Evolutionary conservation across 202 grass and related monocot species (phyloP), one percentile per base, ranked within the genome.

Genomic region (Saccharum hybrid): DNA sequence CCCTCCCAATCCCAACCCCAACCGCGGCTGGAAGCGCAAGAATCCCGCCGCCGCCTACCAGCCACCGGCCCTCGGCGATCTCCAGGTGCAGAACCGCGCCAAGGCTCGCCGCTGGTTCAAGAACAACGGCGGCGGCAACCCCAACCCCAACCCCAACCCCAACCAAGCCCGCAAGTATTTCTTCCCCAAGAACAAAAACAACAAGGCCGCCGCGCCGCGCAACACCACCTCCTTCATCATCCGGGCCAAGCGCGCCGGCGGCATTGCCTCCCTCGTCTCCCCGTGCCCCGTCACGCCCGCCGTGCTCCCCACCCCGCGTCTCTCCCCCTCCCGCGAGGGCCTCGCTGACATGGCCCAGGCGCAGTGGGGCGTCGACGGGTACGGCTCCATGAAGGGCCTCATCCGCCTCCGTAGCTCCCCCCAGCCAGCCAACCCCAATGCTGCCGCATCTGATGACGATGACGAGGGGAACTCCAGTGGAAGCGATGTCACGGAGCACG

Each of bases 191-290:
- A 78, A 81, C 86, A 73, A 52, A 28, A 73, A 73, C 45, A 73
- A 34, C 71, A 94, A 94, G 40, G 87, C 92, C 6, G 87, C 86
- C 19, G 95, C 95, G 42, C 95, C 95, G 49, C 92, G 95, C 67
- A 98, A 98, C 80, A 98, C 95, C 21, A 93, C 95, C 57, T 98
- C 95, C 42, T 98, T 85, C 79, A 93, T 98, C 82, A 98, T 98
- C 83, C 92, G 92, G 6, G 95, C 95, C 51, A 98, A 98, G 92
- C 91, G 88, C 63, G 80, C 90, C 4, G 95, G 95, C 11, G 95
- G 95, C 74, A 94, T 98, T 41, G 95, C 92, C 3, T 80, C 92
- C 39, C 88, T 94, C 22, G 90, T 98, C 37, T 98, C 95, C 11
- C 95, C 90, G 5, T 91, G 79, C 72, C 92, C 95, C 2, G 92